A percentile compares a stretch with the other conserved stretches of the same genome.
Evolutionary conservation across 2,329 filamentous ascomycete genomes (phyloP).

Genomic region (Epicoccum sorghinum): DNA sequence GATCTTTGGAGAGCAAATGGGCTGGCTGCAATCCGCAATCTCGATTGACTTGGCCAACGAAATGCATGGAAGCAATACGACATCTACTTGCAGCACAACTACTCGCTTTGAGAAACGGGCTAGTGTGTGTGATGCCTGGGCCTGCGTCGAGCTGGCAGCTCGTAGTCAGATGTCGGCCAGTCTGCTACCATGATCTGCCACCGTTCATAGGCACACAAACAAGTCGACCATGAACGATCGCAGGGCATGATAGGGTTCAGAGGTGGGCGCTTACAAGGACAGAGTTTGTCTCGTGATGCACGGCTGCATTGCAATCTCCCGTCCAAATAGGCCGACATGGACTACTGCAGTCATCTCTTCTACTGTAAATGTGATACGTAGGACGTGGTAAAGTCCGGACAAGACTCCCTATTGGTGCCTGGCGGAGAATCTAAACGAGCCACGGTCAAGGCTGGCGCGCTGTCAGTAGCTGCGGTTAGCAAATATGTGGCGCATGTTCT

Average conservation of each 20-base stretch:
- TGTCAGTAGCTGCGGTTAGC: background rate
- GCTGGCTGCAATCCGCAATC: slow-evolving; percentile 35
- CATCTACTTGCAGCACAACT: background rate
- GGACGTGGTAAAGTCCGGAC: slow-evolving; percentile 30
- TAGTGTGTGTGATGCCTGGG: slow-evolving; percentile 16
- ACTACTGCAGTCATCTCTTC: slow-evolving; percentile 32
- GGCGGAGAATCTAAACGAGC: background rate
- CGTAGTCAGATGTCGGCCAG: slow-evolving; percentile 25
- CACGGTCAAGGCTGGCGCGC: background rate
- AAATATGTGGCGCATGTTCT: slow-evolving; percentile 1
- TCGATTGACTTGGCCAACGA: slow-evolving; percentile 31
- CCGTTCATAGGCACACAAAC: slow-evolving; percentile 22
- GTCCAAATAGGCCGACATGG: slow-evolving; percentile 30
- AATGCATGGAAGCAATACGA: slow-evolving; percentile 16
- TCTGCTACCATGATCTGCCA: slow-evolving; percentile 24
- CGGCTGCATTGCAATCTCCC: slow-evolving; percentile 26
- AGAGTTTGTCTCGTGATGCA: slow-evolving; percentile 38
- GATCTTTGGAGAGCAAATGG: slow-evolving; percentile 20
- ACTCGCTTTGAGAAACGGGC: slow-evolving; percentile 16
- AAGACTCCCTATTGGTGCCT: slow-evolving; percentile 1
- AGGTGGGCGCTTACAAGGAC: slow-evolving; percentile 29
- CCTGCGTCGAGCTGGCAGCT: slow-evolving; percentile 16
- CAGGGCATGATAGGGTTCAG: slow-evolving; percentile 17
- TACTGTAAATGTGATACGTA: slow-evolving; percentile 30
- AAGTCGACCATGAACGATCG: slow-evolving; percentile 18